A percentile compares a stretch with the other conserved stretches of the same genome.
phyloP scores from a whole-genome alignment of 176 grass and related monocot species.

The Phyllostachys edulis region DNA sequence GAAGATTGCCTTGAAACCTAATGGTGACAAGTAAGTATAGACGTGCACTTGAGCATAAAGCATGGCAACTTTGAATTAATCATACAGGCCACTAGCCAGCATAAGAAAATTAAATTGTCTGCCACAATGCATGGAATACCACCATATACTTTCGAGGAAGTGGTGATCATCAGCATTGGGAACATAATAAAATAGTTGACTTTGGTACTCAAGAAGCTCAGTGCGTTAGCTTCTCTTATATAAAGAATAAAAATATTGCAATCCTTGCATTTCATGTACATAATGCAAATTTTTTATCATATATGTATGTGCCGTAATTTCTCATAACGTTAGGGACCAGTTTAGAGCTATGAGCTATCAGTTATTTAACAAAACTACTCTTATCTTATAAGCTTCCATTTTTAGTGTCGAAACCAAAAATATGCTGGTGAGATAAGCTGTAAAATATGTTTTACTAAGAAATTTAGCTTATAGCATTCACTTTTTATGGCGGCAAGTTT shows the following conservation, averaged over 20 bases:
- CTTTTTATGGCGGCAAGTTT: neutral
- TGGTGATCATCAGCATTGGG: too few species aligned
- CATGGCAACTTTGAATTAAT: too few species aligned
- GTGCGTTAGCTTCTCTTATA: too few species aligned
- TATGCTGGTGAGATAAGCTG: neutral
- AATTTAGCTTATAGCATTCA: neutral
- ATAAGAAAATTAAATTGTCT: too few species aligned
- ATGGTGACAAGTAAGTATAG: too few species aligned
- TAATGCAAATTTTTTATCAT: neutral
- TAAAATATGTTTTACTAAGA: constrained; percentile 2
- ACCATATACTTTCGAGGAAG: too few species aligned
- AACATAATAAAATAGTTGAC: too few species aligned
- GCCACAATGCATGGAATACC: too few species aligned
- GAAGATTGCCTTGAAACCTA: too few species aligned
- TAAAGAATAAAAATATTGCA: neutral
- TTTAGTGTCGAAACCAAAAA: constrained; percentile 12
- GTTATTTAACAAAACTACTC: neutral
- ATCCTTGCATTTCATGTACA: neutral
- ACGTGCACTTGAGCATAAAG: too few species aligned
- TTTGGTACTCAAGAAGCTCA: too few species aligned
- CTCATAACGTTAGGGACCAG: neutral
- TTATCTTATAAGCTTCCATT: neutral
- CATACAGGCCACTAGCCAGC: too few species aligned
- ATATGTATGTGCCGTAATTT: neutral
- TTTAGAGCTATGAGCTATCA: neutral